A percentile compares a stretch with the other conserved stretches of the same genome.
phyloP scores from a whole-genome alignment of 2,329 filamentous ascomycete species.

The Penicillium sp. region DNA sequence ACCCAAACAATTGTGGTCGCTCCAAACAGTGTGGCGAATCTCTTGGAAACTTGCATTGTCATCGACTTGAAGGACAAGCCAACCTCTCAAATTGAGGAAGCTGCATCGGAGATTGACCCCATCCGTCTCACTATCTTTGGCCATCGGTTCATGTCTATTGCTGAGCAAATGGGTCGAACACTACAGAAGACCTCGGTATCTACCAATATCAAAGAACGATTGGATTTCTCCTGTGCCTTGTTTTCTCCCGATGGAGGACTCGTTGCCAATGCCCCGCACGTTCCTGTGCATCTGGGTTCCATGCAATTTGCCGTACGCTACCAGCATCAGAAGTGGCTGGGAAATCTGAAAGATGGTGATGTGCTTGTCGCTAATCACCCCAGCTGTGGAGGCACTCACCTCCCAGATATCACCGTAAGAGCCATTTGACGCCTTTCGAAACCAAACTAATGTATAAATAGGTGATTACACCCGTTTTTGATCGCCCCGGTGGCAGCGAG shows the following conservation, averaged over 20 bases:
- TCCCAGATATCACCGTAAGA: conserved; percentile 72
- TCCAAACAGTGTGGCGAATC: conserved; percentile 71
- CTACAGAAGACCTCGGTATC: conserved; percentile 58
- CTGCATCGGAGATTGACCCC: conserved; percentile 43
- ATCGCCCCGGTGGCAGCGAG: conserved; percentile 58
- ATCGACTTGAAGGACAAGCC: conserved; percentile 71
- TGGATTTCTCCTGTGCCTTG: conserved; percentile 81
- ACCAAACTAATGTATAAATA: conserved; percentile 1
- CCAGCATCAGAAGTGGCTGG: conserved; percentile 77
- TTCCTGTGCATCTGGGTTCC: conserved; percentile 77
- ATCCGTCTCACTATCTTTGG: conserved; percentile 58
- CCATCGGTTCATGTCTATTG: conserved; percentile 60
- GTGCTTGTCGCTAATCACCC: conserved; percentile 84
- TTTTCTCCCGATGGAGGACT: conserved; percentile 75
- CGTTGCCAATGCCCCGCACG: conserved; percentile 68
- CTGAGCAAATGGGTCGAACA: conserved; percentile 60
- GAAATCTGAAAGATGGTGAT: conserved; percentile 74
- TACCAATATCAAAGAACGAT: conserved; percentile 78
- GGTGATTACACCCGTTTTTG: conserved; percentile 75
- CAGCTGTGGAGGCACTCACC: conserved; percentile 78
- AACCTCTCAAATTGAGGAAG: conserved; percentile 29
- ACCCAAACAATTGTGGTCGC: conserved; percentile 87
- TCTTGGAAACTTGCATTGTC: conserved; percentile 84
- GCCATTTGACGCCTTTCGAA: not conserved
- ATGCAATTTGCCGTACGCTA: conserved; percentile 83